These are phyloP conservation scores for Bombardia bombarda DNA, from an alignment of 495 filamentous ascomycete genomes.

Conservation along the genomic window DNA sequence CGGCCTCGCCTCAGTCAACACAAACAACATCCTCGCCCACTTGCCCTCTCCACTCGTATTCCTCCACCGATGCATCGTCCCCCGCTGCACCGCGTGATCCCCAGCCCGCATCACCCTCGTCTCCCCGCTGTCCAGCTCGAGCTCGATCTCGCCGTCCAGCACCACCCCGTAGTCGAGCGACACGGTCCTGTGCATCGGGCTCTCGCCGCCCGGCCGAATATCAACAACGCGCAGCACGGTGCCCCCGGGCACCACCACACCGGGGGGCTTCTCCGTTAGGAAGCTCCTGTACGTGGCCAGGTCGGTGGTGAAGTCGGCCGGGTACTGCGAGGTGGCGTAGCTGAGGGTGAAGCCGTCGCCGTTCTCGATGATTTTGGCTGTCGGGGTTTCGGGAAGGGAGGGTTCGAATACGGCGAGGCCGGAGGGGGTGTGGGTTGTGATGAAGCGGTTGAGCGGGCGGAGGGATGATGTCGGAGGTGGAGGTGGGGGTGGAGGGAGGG, in stretches of 20 bases:
- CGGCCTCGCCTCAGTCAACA: conserved; percentile 37
- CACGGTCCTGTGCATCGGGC: conserved; percentile 53
- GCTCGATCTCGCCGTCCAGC: conserved; percentile 50
- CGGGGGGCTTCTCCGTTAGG: conserved; percentile 18
- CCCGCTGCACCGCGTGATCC: conserved; percentile 41
- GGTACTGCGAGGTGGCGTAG: conserved; percentile 27
- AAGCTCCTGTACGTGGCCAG: conserved; percentile 29
- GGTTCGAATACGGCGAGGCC: conserved; percentile 35
- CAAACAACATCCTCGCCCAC: conserved; percentile 47
- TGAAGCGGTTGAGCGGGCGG: conserved; percentile 32
- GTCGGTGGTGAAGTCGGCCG: conserved; percentile 24
- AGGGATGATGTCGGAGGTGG: too few relatives aligned
- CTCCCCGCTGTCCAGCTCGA: conserved; percentile 49
- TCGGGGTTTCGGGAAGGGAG: conserved; percentile 29
- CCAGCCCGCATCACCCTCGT: conserved; percentile 28
- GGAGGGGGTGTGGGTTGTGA: conserved; percentile 32
- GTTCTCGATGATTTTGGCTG: conserved; percentile 22
- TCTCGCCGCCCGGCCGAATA: conserved; percentile 33
- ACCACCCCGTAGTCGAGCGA: conserved; percentile 63
- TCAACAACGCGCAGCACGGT: conserved; percentile 45
- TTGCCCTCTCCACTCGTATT: conserved; percentile 44
- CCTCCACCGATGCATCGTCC: conserved; percentile 52
- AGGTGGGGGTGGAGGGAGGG: too few relatives aligned
- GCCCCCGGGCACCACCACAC: conserved; percentile 29
- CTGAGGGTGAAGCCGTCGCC: conserved; percentile 33